Evolutionary conservation across 768 basidiomycete species (phyloP).

Genomic region (Amanita rimosa): DNA sequence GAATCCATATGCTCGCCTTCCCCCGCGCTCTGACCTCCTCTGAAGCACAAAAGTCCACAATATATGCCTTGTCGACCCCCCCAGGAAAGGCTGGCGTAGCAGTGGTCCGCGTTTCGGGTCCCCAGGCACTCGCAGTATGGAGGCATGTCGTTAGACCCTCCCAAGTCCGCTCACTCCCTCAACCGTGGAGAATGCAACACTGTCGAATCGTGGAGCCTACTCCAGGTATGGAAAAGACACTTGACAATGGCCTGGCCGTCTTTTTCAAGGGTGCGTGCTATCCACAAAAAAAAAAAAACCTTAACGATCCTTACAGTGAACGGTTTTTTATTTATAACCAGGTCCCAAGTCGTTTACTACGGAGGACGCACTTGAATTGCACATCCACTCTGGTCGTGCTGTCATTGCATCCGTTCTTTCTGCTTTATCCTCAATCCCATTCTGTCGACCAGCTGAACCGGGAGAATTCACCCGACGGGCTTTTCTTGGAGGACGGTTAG

Average conservation of each 20-base stretch:
- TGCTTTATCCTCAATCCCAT: conserved; percentile 49
- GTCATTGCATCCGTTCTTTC: conserved; percentile 60
- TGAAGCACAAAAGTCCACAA: conserved; percentile 56
- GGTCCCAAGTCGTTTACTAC: conserved; percentile 78
- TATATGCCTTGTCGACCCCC: conserved; percentile 83
- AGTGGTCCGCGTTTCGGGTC: conserved; percentile 76
- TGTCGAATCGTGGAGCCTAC: conserved; percentile 56
- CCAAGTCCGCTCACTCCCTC: conserved; percentile 4
- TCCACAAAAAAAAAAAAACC: background rate
- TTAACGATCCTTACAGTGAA: background rate
- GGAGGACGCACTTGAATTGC: conserved; percentile 74
- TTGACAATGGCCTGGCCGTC: conserved; percentile 76
- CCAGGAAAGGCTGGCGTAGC: conserved; percentile 80
- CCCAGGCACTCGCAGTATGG: conserved; percentile 56
- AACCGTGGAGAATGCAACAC: conserved; percentile 58
- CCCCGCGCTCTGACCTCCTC: conserved; percentile 16
- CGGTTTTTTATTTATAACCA: too few relatives aligned
- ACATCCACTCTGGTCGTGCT: conserved; percentile 80
- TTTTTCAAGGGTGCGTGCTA: conserved; percentile 59
- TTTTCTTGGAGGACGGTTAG: conserved; percentile 69
- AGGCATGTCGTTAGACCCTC: conserved; percentile 35
- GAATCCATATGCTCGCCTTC: background rate
- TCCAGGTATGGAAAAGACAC: conserved; percentile 33
- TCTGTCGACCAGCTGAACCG: conserved; percentile 67
- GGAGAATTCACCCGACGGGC: conserved; percentile 88